Conservation (phyloP, 1,284 basidiomycete species). For the Trichosporon inkin region DNA sequence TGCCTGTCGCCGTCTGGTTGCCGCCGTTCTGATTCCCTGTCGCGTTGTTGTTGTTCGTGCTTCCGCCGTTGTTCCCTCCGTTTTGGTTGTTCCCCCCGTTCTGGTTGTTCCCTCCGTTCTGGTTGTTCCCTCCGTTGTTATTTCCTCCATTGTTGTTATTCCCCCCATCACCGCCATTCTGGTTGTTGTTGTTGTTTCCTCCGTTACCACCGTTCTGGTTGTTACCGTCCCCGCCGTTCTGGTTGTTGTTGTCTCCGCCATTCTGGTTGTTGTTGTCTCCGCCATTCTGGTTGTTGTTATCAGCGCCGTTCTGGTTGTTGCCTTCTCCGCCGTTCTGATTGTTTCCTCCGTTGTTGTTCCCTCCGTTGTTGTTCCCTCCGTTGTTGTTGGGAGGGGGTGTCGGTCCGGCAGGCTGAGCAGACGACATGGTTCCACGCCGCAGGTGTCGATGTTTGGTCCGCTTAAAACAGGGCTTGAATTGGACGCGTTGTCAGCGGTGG, state of each 20-base stretch:
- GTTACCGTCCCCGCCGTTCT: neutral
- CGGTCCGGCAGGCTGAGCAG: slow-evolving; percentile 2
- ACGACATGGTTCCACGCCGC: neutral
- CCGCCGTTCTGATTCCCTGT: neutral
- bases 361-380: slow-evolving; percentile 1
- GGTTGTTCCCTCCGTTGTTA: neutral
- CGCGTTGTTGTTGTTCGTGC: neutral
- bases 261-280: neutral
- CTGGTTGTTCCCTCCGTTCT: neutral
- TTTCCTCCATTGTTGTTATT: slow-evolving; percentile 11
- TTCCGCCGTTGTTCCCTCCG: neutral
- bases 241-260: no score
- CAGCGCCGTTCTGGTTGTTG: neutral
- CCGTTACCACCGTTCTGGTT: no score
- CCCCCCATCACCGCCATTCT: neutral
- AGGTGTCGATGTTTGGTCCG: neutral
- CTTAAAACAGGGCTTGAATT: neutral
- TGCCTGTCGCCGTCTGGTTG: slow-evolving; percentile 10
- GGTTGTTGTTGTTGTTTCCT: slow-evolving; percentile 6
- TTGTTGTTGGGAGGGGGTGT: neutral
- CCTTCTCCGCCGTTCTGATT: neutral
- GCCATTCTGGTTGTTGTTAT: neutral
- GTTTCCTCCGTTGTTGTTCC: neutral
- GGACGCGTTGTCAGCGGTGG: neutral
- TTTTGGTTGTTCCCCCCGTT: slow-evolving; percentile 3